phyloP scores from a whole-genome alignment of 1,284 basidiomycete genomes.

The Abortiporus biennis region DNA sequence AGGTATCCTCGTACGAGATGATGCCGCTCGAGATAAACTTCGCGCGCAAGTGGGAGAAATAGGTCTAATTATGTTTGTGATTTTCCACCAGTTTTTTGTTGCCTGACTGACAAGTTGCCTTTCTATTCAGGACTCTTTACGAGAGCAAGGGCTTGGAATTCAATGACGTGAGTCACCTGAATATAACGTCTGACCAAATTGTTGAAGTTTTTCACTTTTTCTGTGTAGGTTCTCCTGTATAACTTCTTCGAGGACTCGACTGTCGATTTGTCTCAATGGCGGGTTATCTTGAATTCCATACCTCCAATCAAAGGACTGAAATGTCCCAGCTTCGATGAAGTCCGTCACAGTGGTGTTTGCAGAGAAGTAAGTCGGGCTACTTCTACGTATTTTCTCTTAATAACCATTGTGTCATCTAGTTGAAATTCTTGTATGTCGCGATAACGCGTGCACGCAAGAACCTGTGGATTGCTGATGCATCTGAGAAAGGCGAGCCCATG shows the following conservation, averaged over 20 bases:
- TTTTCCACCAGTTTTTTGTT: background rate
- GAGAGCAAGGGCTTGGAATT: slow-evolving; percentile 75
- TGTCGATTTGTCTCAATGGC: slow-evolving; percentile 47
- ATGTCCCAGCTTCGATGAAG: slow-evolving; percentile 41
- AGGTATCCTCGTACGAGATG: slow-evolving; percentile 69
- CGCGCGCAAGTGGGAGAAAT: slow-evolving; percentile 51
- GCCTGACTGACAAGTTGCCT: too few relatives aligned
- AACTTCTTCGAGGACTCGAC: slow-evolving; percentile 67
- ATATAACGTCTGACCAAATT: background rate
- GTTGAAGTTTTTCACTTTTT: background rate
- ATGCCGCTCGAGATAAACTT: slow-evolving; percentile 43
- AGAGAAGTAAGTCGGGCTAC: slow-evolving; percentile 41
- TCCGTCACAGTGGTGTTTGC: slow-evolving; percentile 52
- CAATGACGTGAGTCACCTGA: slow-evolving; percentile 44
- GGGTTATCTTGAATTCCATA: slow-evolving; percentile 46
- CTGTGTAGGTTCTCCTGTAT: slow-evolving; percentile 55
- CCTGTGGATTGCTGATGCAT: slow-evolving; percentile 61
- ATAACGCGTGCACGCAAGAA: slow-evolving; percentile 62
- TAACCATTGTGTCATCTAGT: too few relatives aligned
- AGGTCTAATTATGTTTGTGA: slow-evolving; percentile 55
- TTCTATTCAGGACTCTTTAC: slow-evolving; percentile 64
- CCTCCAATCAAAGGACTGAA: slow-evolving; percentile 15
- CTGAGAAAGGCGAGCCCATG: slow-evolving; percentile 50
- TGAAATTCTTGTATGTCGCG: slow-evolving; percentile 66
- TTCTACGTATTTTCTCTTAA: background rate